Evolutionary conservation across 2,329 filamentous ascomycete species (phyloP).

Genomic region (Ophiostoma novo-ulmi): DNA sequence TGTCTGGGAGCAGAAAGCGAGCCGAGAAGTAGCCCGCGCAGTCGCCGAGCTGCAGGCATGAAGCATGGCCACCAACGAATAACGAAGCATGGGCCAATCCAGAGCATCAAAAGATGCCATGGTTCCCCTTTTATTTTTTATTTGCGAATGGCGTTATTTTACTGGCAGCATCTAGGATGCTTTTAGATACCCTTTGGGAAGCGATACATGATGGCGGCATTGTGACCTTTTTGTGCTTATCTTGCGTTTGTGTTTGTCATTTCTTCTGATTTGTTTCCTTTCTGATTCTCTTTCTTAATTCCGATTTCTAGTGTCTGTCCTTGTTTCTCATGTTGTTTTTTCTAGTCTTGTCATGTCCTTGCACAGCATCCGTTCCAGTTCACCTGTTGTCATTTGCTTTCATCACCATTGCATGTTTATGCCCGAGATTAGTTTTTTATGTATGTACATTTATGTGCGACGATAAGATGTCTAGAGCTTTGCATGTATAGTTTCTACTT

Average conservation of each 20-base stretch:
- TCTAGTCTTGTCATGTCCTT: background rate
- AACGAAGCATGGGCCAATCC: background rate
- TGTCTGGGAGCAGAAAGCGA: conserved; percentile 71
- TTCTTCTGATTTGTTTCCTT: background rate
- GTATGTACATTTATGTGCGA: background rate
- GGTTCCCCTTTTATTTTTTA: conserved; percentile 11
- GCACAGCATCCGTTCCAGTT: conserved; percentile 4
- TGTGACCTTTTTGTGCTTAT: background rate
- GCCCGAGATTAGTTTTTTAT: no score
- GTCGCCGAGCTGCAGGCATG: conserved; percentile 53
- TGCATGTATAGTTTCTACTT: no score
- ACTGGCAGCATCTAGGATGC: conserved; percentile 14
- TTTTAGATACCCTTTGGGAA: conserved; percentile 19
- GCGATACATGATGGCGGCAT: conserved; percentile 15
- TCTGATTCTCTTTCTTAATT: background rate
- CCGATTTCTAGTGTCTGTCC: background rate
- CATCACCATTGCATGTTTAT: background rate
- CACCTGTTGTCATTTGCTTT: background rate
- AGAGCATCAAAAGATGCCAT: background rate
- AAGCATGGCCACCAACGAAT: conserved; percentile 27
- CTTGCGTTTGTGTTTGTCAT: conserved; percentile 3
- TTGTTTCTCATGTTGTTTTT: background rate
- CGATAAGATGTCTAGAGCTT: background rate
- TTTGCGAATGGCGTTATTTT: conserved; percentile 17
- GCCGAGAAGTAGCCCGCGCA: conserved; percentile 71